Evolutionary conservation across 2,329 filamentous ascomycete species (phyloP).

Genomic region (Clarireedia monteithiana): DNA sequence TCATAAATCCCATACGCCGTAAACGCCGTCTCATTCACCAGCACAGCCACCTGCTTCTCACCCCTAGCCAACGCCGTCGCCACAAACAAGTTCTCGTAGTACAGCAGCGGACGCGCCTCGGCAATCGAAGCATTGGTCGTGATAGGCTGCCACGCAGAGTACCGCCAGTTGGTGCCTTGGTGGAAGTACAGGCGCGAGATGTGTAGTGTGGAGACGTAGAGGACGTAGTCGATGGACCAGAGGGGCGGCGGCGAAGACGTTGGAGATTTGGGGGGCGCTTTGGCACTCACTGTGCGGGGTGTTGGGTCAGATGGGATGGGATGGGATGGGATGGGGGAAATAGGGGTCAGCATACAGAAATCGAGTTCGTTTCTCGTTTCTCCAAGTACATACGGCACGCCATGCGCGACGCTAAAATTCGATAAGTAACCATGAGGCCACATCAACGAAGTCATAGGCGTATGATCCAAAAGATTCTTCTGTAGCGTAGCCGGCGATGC

Average conservation of each 20-base stretch:
- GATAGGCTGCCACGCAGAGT: slow-evolving; percentile 5
- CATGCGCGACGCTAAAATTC: not conserved
- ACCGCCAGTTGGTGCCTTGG: slow-evolving; percentile 20
- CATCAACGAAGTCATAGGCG: not conserved
- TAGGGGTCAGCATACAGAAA: not conserved
- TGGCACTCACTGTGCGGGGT: slow-evolving; percentile 4
- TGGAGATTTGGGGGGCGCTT: slow-evolving; percentile 8
- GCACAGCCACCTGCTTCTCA: not conserved
- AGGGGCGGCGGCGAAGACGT: slow-evolving; percentile 13
- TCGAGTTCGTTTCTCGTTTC: slow-evolving; percentile 13
- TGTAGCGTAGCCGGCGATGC: not conserved
- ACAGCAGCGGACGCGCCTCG: not conserved
- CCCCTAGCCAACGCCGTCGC: not conserved
- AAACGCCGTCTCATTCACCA: not conserved
- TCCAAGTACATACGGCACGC: not conserved
- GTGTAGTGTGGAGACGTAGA: slow-evolving; percentile 10
- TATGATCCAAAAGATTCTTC: not conserved
- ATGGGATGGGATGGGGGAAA: no score
- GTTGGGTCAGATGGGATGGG: no score
- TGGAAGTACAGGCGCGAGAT: slow-evolving; percentile 15
- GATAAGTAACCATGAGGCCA: not conserved
- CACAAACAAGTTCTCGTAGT: not conserved
- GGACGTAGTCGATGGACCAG: slow-evolving; percentile 16
- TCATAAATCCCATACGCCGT: slow-evolving; percentile 18
- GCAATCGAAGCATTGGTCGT: not conserved